These are phyloP conservation scores for Albizia julibrissin DNA, from an alignment of 306 rosid genomes.

Conservation along the genomic window DNA sequence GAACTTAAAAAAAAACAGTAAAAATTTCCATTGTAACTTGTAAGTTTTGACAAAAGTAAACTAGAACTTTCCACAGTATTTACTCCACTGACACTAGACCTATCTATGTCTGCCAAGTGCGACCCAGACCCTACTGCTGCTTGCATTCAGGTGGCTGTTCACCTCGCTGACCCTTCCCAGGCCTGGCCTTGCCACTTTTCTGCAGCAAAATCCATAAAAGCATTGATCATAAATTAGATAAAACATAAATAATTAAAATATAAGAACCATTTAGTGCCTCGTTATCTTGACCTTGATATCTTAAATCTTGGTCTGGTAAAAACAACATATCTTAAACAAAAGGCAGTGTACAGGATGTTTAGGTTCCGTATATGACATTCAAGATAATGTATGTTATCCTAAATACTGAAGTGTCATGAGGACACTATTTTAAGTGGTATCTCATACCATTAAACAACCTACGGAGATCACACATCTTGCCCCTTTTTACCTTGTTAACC, in stretches of 20 bases:
- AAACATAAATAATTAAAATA: neutral
- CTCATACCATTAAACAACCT: neutral
- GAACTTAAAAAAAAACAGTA: neutral
- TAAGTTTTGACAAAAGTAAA: constrained; percentile 27
- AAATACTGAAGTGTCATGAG: neutral
- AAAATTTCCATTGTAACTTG: constrained; percentile 18
- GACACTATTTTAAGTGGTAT: neutral
- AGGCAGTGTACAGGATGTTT: neutral
- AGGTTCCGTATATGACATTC: neutral
- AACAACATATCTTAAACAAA: too few relatives aligned
- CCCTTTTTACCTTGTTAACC: neutral
- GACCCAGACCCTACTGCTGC: constrained; percentile 46
- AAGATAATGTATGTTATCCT: neutral
- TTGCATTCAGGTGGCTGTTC: constrained; percentile 56
- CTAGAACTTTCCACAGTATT: constrained; percentile 28
- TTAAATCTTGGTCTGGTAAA: neutral
- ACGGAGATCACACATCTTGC: neutral
- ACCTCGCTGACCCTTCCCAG: constrained; percentile 36
- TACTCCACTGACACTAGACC: constrained; percentile 31
- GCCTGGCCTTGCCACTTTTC: constrained; percentile 31
- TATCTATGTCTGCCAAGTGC: constrained; percentile 30
- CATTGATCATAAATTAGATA: neutral
- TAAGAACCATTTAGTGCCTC: neutral
- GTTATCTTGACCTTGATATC: neutral
- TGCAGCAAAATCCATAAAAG: constrained; percentile 31